These are phyloP conservation scores for Abrus pulchellus DNA, from an alignment of 306 rosid species.

Conservation along the genomic window DNA sequence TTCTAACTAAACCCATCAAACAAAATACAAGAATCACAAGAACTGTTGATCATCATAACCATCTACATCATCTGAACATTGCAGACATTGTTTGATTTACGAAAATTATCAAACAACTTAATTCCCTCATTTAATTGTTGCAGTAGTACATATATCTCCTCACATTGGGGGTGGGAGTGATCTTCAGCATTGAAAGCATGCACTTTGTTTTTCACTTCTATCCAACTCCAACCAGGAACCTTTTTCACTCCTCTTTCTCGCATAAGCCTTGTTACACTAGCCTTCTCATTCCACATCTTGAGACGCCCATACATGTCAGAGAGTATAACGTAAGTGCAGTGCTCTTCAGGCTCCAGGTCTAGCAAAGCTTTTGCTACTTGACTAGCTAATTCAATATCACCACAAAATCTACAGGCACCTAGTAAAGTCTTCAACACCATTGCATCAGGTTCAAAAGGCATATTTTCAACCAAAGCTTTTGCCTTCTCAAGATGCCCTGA, in stretches of 20 bases:
- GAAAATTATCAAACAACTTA: conserved; percentile 42
- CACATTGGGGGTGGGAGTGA: conserved; percentile 61
- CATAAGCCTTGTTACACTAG: conserved; percentile 76
- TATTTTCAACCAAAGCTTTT: conserved; percentile 69
- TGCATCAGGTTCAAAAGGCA: conserved; percentile 77
- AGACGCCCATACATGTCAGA: conserved; percentile 76
- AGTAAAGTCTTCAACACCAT: conserved; percentile 78
- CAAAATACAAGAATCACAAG: conserved; percentile 29
- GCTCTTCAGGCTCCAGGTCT: conserved; percentile 83
- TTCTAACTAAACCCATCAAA: conserved; percentile 37
- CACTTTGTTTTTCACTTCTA: conserved; percentile 71
- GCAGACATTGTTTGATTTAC: background rate
- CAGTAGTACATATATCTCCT: conserved; percentile 60
- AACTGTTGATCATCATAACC: conserved; percentile 21
- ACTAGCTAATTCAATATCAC: conserved; percentile 77
- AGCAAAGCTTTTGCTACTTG: conserved; percentile 68
- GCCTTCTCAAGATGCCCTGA: conserved; percentile 73
- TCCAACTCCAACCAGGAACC: conserved; percentile 95
- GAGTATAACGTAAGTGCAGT: conserved; percentile 78
- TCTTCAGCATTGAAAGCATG: conserved; percentile 90
- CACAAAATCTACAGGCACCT: conserved; percentile 83
- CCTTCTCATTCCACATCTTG: conserved; percentile 75
- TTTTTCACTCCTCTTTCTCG: conserved; percentile 79
- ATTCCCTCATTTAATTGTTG: conserved; percentile 60
- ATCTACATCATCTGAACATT: conserved; percentile 3